A percentile compares a stretch with the other conserved stretches of the same genome.
Conservation (phyloP, 371 early-diverging fungal species). For the Coemansia sp. region DNA sequence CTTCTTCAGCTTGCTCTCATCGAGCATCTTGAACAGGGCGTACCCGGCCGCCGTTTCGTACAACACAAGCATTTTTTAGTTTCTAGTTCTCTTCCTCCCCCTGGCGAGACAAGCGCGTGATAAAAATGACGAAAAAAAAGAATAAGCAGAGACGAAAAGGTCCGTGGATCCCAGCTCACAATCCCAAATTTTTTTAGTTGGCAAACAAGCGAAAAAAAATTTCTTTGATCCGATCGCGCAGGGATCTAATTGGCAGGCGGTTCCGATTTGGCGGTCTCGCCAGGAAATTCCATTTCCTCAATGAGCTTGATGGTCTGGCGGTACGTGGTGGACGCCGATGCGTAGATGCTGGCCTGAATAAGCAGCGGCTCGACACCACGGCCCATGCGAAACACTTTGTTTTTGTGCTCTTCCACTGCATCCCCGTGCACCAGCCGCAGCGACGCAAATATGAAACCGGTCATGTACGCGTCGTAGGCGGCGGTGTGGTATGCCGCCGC, state of each 20-base stretch:
- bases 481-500: constrained; percentile 70
- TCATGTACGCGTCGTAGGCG: constrained; percentile 94
- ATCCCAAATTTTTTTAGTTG: background rate
- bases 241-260: constrained; percentile 8
- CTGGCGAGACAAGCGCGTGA: too few species aligned
- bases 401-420: constrained; percentile 51
- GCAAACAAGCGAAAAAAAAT: constrained; percentile 15
- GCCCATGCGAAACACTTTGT: constrained; percentile 74
- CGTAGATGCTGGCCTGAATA: constrained; percentile 59
- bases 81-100: too few species aligned
- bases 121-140: constrained; percentile 8
- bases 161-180: too few species aligned
- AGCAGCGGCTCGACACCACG: constrained; percentile 60
- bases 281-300: background rate
- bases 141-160: too few species aligned
- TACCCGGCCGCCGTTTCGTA: constrained; percentile 90
- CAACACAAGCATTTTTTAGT: constrained; percentile 67
- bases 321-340: constrained; percentile 42
- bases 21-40: constrained; percentile 83
- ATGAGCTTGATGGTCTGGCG: constrained; percentile 39
- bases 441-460: constrained; percentile 75
- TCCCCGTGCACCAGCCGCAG: constrained; percentile 16
- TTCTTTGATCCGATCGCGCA: constrained; percentile 23
- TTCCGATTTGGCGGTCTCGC: background rate
- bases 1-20: constrained; percentile 76